Evolutionary conservation across 139 green algal genomes (phyloP).

Genomic region (Closterium sp.): DNA sequence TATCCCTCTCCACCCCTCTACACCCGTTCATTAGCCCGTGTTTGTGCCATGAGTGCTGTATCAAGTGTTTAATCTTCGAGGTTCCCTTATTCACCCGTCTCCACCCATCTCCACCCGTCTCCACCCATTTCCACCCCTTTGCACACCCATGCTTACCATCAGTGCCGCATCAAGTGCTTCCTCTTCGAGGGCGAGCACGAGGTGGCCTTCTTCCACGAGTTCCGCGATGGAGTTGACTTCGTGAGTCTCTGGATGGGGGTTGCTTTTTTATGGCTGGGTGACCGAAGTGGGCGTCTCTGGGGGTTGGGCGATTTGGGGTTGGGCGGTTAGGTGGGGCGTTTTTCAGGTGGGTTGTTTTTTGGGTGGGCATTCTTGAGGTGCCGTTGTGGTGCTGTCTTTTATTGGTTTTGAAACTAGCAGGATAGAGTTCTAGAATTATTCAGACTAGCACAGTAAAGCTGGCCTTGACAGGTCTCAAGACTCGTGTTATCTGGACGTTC

Average conservation of each 20-base stretch:
- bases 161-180: conserved; percentile 24
- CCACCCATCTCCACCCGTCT: background rate
- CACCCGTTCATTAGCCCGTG: background rate
- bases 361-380: too few species aligned
- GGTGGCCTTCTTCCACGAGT: conserved; percentile 69
- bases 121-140: background rate
- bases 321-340: too few species aligned
- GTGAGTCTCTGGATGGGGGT: conserved; percentile 11
- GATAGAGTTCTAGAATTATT: background rate
- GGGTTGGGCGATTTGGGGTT: too few species aligned
- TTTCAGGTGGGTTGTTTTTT: too few species aligned
- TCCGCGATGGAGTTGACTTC: conserved; percentile 72
- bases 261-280: too few species aligned
- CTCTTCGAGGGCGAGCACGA: conserved; percentile 52
- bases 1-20: background rate
- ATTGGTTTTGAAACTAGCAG: too few species aligned
- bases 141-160: background rate
- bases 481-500: too few species aligned
- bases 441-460: background rate
- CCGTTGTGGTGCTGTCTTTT: too few species aligned
- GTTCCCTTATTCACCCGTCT: background rate
- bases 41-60: background rate
- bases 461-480: background rate
- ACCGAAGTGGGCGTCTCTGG: too few species aligned
- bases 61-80: background rate